Percentiles rank a stretch among this genome's conserved stretches.
These are phyloP conservation scores for Pseudocercospora macadamiae DNA, from an alignment of 2,329 filamentous ascomycete genomes.

Conservation along the genomic window DNA sequence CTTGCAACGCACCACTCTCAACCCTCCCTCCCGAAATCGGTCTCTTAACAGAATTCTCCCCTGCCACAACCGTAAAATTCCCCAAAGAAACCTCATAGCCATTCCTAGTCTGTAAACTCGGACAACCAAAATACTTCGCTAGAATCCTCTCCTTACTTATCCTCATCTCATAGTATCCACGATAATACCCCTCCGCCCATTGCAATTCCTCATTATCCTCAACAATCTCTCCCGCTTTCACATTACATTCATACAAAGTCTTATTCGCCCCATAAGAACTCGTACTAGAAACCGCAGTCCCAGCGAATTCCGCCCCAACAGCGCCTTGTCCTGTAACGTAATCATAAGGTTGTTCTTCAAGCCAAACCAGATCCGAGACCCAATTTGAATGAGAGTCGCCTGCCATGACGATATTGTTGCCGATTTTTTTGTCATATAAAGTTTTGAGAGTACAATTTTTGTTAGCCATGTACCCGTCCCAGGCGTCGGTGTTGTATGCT, in stretches of 20 bases:
- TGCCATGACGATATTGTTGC: slow-evolving; percentile 71
- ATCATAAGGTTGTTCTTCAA: slow-evolving; percentile 44
- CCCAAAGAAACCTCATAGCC: slow-evolving; percentile 65
- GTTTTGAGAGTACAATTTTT: slow-evolving; percentile 69
- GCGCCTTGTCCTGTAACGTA: slow-evolving; percentile 42
- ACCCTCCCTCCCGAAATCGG: slow-evolving; percentile 53
- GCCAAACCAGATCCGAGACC: slow-evolving; percentile 46
- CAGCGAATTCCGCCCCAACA: slow-evolving; percentile 57
- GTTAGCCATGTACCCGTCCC: slow-evolving; percentile 69
- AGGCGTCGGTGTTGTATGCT: slow-evolving; percentile 57
- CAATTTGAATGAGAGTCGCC: slow-evolving; percentile 71
- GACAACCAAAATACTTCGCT: slow-evolving; percentile 66
- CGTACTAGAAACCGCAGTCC: slow-evolving; percentile 64
- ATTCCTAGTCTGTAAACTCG: slow-evolving; percentile 61
- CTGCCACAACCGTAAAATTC: slow-evolving; percentile 66
- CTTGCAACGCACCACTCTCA: slow-evolving; percentile 59
- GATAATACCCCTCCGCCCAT: slow-evolving; percentile 72
- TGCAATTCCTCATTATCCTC: slow-evolving; percentile 64
- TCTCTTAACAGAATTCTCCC: slow-evolving; percentile 60
- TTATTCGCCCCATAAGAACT: slow-evolving; percentile 59
- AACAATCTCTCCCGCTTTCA: slow-evolving; percentile 44
- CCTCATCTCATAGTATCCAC: slow-evolving; percentile 69
- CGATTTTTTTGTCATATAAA: slow-evolving; percentile 63
- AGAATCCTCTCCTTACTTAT: slow-evolving; percentile 58
- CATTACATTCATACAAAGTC: slow-evolving; percentile 54